phyloP scores from a whole-genome alignment of 371 early-diverging fungal genomes.

The Fennellomyces sp. region DNA sequence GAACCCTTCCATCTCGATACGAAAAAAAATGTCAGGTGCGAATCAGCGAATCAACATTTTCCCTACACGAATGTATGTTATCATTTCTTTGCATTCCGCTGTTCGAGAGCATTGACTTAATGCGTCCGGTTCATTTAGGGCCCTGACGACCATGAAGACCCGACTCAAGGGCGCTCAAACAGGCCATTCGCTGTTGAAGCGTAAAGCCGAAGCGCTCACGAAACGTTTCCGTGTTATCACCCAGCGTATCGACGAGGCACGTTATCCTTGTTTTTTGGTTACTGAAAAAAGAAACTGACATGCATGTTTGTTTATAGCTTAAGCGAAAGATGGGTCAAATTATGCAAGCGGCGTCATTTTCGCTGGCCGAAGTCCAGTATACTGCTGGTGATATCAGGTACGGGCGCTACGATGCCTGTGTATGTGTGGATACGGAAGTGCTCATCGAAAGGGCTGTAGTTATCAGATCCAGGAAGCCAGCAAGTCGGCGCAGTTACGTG shows the following conservation, averaged over 20 bases:
- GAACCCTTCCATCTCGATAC: not conserved
- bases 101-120: too few relatives aligned
- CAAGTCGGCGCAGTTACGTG: slow-evolving; percentile 88
- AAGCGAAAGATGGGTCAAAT: slow-evolving; percentile 86
- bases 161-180: slow-evolving; percentile 98
- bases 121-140: slow-evolving; percentile 57
- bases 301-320: slow-evolving; percentile 8
- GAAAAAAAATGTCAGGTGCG: slow-evolving; percentile 62
- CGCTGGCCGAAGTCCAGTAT: slow-evolving; percentile 97
- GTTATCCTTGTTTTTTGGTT: not conserved
- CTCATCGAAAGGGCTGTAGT: too few relatives aligned
- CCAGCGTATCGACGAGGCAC: slow-evolving; percentile 90
- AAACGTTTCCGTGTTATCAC: slow-evolving; percentile 95
- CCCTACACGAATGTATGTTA: slow-evolving; percentile 86
- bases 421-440: too few relatives aligned
- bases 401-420: too few relatives aligned
- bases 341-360: slow-evolving; percentile 97
- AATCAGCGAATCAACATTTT: slow-evolving; percentile 77
- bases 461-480: slow-evolving; percentile 95
- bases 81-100: not conserved
- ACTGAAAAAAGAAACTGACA: not conserved
- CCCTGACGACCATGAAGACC: slow-evolving; percentile 91
- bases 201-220: slow-evolving; percentile 98
- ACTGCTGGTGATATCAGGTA: slow-evolving; percentile 96
- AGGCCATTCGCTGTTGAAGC: slow-evolving; percentile 96